Evolutionary conservation across 306 rosid species (phyloP).

Genomic region (Corylus avellana): DNA sequence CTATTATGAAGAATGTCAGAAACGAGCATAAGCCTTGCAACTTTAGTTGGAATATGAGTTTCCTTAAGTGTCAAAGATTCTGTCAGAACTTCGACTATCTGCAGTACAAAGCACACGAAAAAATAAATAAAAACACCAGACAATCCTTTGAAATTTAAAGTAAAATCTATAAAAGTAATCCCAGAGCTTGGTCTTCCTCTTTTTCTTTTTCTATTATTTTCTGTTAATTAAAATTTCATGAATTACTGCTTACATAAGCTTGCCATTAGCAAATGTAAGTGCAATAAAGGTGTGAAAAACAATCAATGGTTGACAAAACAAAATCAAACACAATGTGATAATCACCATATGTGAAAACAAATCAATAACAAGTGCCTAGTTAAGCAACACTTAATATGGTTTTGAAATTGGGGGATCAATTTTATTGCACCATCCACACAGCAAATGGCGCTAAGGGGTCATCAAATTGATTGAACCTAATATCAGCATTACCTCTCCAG

Average conservation of each 20-base stretch:
- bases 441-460: slow-evolving; percentile 5
- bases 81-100: slow-evolving; percentile 96
- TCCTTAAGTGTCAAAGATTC: slow-evolving; percentile 98
- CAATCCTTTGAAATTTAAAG: slow-evolving; percentile 9
- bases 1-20: slow-evolving; percentile 99
- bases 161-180: slow-evolving; percentile 8
- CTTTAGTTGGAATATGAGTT: slow-evolving; percentile 98
- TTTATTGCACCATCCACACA: slow-evolving; percentile 8
- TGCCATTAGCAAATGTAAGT: neutral
- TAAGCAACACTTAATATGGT: slow-evolving; percentile 1
- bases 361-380: neutral
- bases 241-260: neutral
- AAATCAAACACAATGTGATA: neutral
- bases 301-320: too few species aligned
- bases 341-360: neutral
- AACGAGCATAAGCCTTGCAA: slow-evolving; percentile 99
- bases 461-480: slow-evolving; percentile 4
- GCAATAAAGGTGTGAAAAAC: neutral
- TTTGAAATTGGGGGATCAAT: neutral
- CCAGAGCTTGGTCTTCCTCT: slow-evolving; percentile 12
- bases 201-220: neutral
- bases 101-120: slow-evolving; percentile 37
- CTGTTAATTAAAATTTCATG: neutral
- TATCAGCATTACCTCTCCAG: slow-evolving; percentile 81
- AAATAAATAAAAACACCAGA: slow-evolving; percentile 8